A percentile compares a stretch with the other conserved stretches of the same genome.
These are phyloP conservation scores for Leersia perrieri DNA, from an alignment of 176 grass and related monocot species.

Conservation along the genomic window DNA sequence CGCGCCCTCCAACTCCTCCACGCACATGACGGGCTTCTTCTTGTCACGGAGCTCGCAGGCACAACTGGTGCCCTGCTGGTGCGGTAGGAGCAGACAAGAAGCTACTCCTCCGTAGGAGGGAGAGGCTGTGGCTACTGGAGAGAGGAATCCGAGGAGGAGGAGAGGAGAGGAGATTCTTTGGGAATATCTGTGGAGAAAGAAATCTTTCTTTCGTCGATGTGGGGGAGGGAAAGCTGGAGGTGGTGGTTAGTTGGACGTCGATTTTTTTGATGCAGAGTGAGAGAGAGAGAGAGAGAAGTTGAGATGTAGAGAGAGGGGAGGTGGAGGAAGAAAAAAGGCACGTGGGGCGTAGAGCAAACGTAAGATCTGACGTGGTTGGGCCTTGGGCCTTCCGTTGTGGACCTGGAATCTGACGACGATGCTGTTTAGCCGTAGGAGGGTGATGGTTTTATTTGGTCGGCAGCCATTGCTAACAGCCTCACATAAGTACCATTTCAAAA, in stretches of 20 bases:
- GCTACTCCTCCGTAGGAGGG: neutral
- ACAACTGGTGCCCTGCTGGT: constrained; percentile 18
- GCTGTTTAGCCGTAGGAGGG: neutral
- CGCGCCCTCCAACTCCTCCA: constrained; percentile 52
- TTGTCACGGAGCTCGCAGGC: constrained; percentile 11
- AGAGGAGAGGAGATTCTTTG: constrained; percentile 33
- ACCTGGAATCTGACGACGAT: neutral
- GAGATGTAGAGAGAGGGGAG: neutral
- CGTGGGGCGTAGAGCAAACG: constrained; percentile 24
- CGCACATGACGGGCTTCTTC: constrained; percentile 55
- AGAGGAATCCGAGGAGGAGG: constrained; percentile 60
- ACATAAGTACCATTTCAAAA: no score
- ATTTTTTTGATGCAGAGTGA: constrained; percentile 2
- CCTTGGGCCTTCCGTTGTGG: neutral
- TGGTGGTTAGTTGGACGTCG: constrained; percentile 29
- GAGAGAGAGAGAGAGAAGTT: neutral
- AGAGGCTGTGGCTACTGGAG: neutral
- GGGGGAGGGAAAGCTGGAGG: constrained; percentile 6
- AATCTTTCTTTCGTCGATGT: neutral
- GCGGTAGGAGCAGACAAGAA: constrained; percentile 9
- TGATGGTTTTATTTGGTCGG: no score
- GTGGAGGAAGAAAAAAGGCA: constrained; percentile 33
- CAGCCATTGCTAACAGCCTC: no score
- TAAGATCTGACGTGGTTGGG: constrained; percentile 16
- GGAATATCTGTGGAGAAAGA: constrained; percentile 45